Evolutionary conservation across 164 flowering plant genomes (phyloP), one percentile per base, ranked within the genome.

Genomic region (Piper longum): DNA sequence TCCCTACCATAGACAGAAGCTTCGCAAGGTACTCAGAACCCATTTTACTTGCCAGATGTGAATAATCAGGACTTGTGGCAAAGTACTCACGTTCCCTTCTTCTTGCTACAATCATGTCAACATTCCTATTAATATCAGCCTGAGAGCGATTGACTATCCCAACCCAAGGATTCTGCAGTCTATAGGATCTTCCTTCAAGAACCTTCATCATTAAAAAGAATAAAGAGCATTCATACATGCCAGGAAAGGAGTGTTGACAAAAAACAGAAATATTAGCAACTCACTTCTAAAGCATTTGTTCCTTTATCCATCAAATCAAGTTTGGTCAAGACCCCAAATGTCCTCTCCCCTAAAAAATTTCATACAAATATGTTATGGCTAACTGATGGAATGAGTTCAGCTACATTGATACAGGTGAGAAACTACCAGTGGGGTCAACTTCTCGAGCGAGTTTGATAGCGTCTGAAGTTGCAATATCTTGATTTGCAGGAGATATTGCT

Each of bases 121-220:
- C 90, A 64, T 80, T 86, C 67, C 81, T 88, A 66, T 88, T 87
- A 43, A 87, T 87, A 75, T 87, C 95, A 57, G 91, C 91, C 71
- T 87, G 95, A 45, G 95, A 88, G 16, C 96, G 86, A 71, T 88
- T 89, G 16, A 89, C 96, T 69, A 89, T 90, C 72, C 96, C 96
- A 68, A 89, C 76, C 96, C 96, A 89, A 56, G 96, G 96, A 56
- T 74, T 85, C 71, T 83, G 85, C 62, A 89, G 77, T 73, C 73
- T 71, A 68, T 82, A 89, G 64, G 93, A 61, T 75, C 64, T 79
- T 57, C 96, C 96, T 76, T 89, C 96, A 74, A 89, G 72, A 54
- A 89, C 88, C 96, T 89, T 65, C 9, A 62, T 42, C 4, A 19
- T 41, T 52, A 64, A 19, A 60, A 58, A 54, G 56, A 41, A 19